phyloP scores from a whole-genome alignment of 768 basidiomycete species.

The Phlebiopsis flavidoalba region DNA sequence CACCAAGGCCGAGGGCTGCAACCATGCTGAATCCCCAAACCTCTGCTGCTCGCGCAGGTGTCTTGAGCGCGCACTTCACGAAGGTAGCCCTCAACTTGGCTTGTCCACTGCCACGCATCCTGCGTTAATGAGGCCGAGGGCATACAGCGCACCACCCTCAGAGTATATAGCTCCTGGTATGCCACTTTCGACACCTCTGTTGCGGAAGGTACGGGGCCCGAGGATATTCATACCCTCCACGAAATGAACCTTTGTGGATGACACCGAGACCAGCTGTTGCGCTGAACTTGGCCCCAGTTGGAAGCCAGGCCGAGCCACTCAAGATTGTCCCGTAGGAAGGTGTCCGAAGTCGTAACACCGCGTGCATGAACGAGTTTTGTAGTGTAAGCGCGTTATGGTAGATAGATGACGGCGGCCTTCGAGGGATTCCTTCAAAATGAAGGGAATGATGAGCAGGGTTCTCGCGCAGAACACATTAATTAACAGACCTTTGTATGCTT shows the following conservation, averaged over 20 bases:
- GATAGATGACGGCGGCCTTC: constrained; percentile 93
- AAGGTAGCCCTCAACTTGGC: constrained; percentile 69
- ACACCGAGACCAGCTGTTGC: constrained; percentile 96
- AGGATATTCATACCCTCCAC: constrained; percentile 90
- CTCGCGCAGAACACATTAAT: not conserved
- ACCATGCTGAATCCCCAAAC: constrained; percentile 93
- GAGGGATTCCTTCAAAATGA: constrained; percentile 66
- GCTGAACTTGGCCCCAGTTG: constrained; percentile 98
- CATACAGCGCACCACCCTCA: constrained; percentile 95
- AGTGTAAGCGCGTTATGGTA: constrained; percentile 96
- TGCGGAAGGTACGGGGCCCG: constrained; percentile 87
- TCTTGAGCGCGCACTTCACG: constrained; percentile 74
- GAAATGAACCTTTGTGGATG: constrained; percentile 95
- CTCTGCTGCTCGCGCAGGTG: constrained; percentile 73
- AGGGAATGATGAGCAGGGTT: not conserved
- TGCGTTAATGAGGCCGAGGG: constrained; percentile 90
- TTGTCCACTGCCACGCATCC: constrained; percentile 75
- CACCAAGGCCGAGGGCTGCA: constrained; percentile 95
- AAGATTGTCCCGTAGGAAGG: constrained; percentile 90
- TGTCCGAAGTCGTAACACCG: constrained; percentile 96
- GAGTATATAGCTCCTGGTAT: constrained; percentile 80
- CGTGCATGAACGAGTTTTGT: constrained; percentile 96
- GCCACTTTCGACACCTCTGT: constrained; percentile 60
- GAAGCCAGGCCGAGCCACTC: constrained; percentile 94
- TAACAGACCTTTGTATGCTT: constrained; percentile 80